Evolutionary conservation across 2,329 filamentous ascomycete species (phyloP).

Genomic region (Aspergillus novofumigatus): DNA sequence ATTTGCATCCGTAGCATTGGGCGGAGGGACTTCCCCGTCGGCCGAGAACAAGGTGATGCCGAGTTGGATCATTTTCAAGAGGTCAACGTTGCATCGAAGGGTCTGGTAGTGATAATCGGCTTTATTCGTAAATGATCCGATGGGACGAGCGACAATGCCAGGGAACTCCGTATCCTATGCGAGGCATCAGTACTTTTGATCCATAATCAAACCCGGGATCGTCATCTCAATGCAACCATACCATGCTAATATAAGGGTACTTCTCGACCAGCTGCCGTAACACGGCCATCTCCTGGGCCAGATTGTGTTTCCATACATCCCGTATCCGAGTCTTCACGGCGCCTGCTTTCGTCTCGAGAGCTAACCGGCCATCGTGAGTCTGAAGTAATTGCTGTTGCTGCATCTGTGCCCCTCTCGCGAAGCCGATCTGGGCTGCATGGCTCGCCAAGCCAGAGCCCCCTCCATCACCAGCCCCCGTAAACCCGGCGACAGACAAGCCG

Average conservation of each 20-base stretch:
- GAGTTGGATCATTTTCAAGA: slow-evolving; percentile 95
- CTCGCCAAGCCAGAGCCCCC: slow-evolving; percentile 71
- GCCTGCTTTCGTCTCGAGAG: slow-evolving; percentile 53
- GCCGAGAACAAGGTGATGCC: slow-evolving; percentile 90
- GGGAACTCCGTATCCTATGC: slow-evolving; percentile 92
- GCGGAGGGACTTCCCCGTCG: slow-evolving; percentile 79
- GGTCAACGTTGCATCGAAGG: slow-evolving; percentile 91
- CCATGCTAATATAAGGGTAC: slow-evolving; percentile 97
- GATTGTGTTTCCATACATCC: slow-evolving; percentile 91
- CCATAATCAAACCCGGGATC: not conserved
- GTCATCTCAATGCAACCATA: slow-evolving; percentile 33
- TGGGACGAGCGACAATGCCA: slow-evolving; percentile 92
- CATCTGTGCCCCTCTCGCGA: slow-evolving; percentile 68
- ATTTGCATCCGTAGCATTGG: slow-evolving; percentile 55
- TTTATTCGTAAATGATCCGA: slow-evolving; percentile 90
- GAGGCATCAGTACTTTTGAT: not conserved
- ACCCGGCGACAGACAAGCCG: slow-evolving; percentile 55
- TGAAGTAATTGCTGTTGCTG: slow-evolving; percentile 53
- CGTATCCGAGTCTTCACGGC: slow-evolving; percentile 75
- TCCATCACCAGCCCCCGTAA: slow-evolving; percentile 54
- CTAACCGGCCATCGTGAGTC: slow-evolving; percentile 49
- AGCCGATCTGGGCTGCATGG: slow-evolving; percentile 83
- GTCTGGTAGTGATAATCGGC: slow-evolving; percentile 99
- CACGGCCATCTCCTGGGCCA: slow-evolving; percentile 84
- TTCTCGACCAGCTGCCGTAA: slow-evolving; percentile 79